Percentiles rank a stretch among this genome's conserved stretches.
Conservation (phyloP, 305 asterid genomes). For the Lippia alba region DNA sequence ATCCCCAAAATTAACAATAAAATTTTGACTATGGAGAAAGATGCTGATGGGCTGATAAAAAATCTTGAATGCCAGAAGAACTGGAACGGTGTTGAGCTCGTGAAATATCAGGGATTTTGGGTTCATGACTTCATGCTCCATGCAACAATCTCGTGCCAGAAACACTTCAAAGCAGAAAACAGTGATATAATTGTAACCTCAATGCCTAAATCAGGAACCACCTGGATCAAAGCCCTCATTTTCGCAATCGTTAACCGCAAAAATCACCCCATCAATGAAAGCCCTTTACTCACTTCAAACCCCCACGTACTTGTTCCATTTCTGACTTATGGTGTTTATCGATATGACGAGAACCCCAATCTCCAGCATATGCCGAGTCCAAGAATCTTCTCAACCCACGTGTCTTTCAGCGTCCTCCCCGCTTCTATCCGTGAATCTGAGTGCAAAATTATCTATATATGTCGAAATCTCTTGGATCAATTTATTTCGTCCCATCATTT, state of each 20-base stretch:
- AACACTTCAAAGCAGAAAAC: slow-evolving; percentile 25
- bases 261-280: background rate
- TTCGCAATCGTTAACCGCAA: background rate
- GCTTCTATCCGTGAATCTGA: slow-evolving; percentile 16
- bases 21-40: too few species aligned
- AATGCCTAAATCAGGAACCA: slow-evolving; percentile 40
- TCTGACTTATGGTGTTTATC: slow-evolving; percentile 3
- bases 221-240: slow-evolving; percentile 43
- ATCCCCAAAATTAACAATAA: too few species aligned
- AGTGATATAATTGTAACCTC: slow-evolving; percentile 26
- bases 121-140: background rate
- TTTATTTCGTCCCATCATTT: slow-evolving; percentile 33
- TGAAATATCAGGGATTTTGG: background rate
- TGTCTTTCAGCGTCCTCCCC: slow-evolving; percentile 11
- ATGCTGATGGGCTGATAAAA: background rate
- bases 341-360: slow-evolving; percentile 3
- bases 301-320: slow-evolving; percentile 18
- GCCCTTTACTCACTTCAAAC: slow-evolving; percentile 12
- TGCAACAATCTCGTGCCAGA: background rate
- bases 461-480: slow-evolving; percentile 35
- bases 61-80: background rate
- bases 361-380: slow-evolving; percentile 27
- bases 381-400: slow-evolving; percentile 34
- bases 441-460: slow-evolving; percentile 30
- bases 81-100: background rate